Base-by-base conservation (phyloP, 345 rosid species). In the Salix viminalis region DNA sequence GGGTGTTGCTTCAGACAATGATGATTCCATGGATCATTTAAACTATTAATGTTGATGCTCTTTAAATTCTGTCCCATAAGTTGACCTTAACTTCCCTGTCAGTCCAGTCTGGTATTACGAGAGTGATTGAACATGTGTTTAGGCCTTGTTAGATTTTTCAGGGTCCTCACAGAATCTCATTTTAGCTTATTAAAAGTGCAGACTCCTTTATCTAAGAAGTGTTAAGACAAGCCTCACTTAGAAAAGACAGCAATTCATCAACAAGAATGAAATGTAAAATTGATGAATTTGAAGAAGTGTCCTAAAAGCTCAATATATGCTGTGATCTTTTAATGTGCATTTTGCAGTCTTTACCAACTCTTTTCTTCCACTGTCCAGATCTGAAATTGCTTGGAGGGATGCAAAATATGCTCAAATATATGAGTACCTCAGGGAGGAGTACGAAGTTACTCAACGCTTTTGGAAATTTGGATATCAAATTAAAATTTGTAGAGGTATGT, bases 321-420 rank as follows among this genome's bases (percentile, higher is more conserved):
- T 73, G 62, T 0, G 26, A 39, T 72, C 61, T 39, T 34, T 67
- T 36, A 34, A 37, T 24, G 15, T 75, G 23, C 36, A 23, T 60
- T 75, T 72, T 41, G 11, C 12, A 32, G 66, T 23, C 28, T 8
- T 66, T 76, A 32, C 15, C 48, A 67, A 23, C 72, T 68, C n/a
- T 61, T 3, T 42, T 76, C 50, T 73, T 81, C 37, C 52, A 32
- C 52, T 77, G 70, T 84, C 28, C 86, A 92, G 98, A 82, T 92
- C 97, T 23, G 97, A 94, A 85, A 94, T 94, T 83, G 98, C 97
- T 81, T 94, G 97, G 98, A 89, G 94, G 80, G 92, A 91, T 83
- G 98, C 97, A 60, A 94, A 89, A 83, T 92, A 92, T 82, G 94
- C 97, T 79, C 97, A 86, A 82, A 94, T 92, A 86, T 84, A 88